Evolutionary conservation across 768 basidiomycete genomes (phyloP), one percentile per base, ranked within the genome.

Genomic region (Pleurotus djamor): DNA sequence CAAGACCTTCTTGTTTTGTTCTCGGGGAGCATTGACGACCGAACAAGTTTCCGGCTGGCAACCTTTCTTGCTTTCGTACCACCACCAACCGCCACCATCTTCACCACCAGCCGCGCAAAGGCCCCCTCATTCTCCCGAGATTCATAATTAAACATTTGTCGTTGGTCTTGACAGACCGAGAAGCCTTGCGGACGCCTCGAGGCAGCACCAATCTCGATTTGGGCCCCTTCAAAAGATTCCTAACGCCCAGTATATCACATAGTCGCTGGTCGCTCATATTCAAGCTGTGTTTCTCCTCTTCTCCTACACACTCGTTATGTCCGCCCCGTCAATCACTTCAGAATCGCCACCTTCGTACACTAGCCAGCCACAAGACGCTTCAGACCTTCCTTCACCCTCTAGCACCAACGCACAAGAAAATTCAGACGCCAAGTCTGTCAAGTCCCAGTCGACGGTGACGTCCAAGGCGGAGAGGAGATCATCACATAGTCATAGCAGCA

Each of bases 291-390:
- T 38, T n/a, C 16, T 34, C 38, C 41, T 38, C 41, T 56, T 56
- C 54, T 32, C 50, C 47, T 51, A 43, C 59, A 54, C 58, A 37
- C 38, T 49, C 49, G 57, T 58, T 65, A 68, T 67, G 66, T 60
- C 58, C 60, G 57, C 54, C 37, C 28, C 54, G 21, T 56, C 54
- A 38, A 56, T 38, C 10, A 28, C 35, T 12, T 56, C 54, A 44
- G 54, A 56, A 12, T 38, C 54, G 33, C 54, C 54, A 32, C 54
- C 54, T 10, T 56, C 54, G 54, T 56, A 56, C 16, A 17, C 54
- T 8, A 56, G 37, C 41, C 54, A 56, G 33, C 49, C 49, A 12
- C 38, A 37, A 37, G 33, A 56, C 54, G 37, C 16, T 21, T 17
- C 36, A 28, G 41, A 36, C 13, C 36, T 41, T 41, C 38, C 21